phyloP scores from a whole-genome alignment of 108 stramenopile species.

The Nitzschia sp. region DNA sequence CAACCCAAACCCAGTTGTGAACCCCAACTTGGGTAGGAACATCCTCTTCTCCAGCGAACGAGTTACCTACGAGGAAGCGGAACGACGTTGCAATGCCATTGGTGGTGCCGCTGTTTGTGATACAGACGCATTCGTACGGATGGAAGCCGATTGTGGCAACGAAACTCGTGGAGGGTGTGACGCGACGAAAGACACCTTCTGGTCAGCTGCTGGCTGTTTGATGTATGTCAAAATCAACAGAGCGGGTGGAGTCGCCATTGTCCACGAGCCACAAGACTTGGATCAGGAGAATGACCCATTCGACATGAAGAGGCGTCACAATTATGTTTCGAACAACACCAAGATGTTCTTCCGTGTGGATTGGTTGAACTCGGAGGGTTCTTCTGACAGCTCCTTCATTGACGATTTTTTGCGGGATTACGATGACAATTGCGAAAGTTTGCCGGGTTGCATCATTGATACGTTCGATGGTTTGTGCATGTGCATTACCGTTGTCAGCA shows the following conservation, averaged over 20 bases:
- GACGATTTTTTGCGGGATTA: constrained; percentile 10
- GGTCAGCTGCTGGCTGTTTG: constrained; percentile 48
- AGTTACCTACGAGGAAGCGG: background rate
- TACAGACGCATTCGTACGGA: background rate
- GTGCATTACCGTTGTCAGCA: constrained; percentile 14
- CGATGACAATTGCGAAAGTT: background rate
- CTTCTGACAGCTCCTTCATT: background rate
- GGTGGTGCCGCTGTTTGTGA: background rate
- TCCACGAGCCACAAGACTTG: constrained; percentile 36
- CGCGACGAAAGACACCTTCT: constrained; percentile 14
- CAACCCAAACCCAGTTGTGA: background rate
- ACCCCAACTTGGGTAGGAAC: background rate
- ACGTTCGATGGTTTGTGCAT: constrained; percentile 21
- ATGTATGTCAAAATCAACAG: constrained; percentile 52
- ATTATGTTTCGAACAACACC: constrained; percentile 4
- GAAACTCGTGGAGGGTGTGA: constrained; percentile 6
- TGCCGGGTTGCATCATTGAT: constrained; percentile 1
- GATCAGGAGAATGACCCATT: background rate
- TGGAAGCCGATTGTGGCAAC: background rate
- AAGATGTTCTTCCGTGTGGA: constrained; percentile 15
- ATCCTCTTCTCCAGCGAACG: background rate
- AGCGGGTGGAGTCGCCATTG: constrained; percentile 54
- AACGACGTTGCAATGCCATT: background rate
- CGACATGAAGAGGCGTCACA: background rate
- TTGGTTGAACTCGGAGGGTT: background rate